A percentile compares a stretch with the other conserved stretches of the same genome.
These are phyloP conservation scores for Fusarium pseudoanthophilum DNA, from an alignment of 2,329 filamentous ascomycete species.

Conservation along the genomic window DNA sequence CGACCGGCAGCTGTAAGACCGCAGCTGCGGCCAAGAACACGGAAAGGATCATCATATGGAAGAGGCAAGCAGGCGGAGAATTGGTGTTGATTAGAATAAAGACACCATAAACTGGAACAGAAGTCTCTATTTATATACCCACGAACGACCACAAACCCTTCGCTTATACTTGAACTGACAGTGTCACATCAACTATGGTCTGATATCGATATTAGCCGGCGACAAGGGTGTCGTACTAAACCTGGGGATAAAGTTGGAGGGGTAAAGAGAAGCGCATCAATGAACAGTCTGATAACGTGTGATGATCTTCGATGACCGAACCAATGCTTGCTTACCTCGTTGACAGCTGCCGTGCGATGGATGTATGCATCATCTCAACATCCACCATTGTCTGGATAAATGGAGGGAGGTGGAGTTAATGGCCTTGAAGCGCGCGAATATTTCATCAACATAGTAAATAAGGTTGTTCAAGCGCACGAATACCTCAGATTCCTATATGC, in stretches of 20 bases:
- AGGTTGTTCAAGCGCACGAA: background rate
- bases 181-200: background rate
- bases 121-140: background rate
- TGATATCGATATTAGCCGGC: background rate
- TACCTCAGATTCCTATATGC: background rate
- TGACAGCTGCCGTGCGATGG: background rate
- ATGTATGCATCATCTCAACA: background rate
- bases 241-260: background rate
- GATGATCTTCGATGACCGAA: background rate
- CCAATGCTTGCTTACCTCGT: background rate
- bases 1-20: background rate
- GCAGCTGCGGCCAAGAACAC: background rate
- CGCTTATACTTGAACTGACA: background rate
- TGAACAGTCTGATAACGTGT: background rate
- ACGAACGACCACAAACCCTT: rapidly evolving
- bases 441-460: background rate
- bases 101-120: rapidly evolving
- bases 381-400: background rate
- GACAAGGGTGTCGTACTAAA: background rate
- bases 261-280: background rate
- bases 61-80: background rate
- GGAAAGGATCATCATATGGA: background rate
- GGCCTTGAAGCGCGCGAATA: background rate
- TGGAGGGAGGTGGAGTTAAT: background rate
- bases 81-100: rapidly evolving